Percentiles rank a stretch among this genome's conserved stretches.
These are phyloP conservation scores for Hemileccinum impolitum DNA, from an alignment of 768 basidiomycete genomes.

Conservation along the genomic window DNA sequence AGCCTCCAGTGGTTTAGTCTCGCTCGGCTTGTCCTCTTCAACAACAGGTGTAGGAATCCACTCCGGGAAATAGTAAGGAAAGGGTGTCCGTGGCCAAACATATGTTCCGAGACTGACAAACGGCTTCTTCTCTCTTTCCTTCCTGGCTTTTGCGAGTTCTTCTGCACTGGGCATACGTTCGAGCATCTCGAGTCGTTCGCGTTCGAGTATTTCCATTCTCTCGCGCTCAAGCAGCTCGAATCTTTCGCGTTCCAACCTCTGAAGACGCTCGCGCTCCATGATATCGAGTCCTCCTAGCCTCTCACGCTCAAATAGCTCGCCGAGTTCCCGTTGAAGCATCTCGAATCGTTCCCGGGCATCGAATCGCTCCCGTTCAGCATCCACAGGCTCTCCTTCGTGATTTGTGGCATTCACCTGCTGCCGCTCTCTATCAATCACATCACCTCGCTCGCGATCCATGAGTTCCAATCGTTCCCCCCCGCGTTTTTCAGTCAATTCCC, in stretches of 20 bases:
- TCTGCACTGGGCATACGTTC: slow-evolving; percentile 33
- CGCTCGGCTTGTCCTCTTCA: slow-evolving; percentile 24
- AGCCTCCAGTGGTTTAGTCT: slow-evolving; percentile 15
- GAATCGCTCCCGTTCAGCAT: slow-evolving; percentile 26
- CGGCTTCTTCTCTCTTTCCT: slow-evolving; percentile 28
- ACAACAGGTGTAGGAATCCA: slow-evolving; percentile 28
- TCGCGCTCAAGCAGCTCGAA: slow-evolving; percentile 30
- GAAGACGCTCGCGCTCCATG: slow-evolving; percentile 29
- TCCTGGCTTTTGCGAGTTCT: slow-evolving; percentile 30
- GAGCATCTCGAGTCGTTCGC: slow-evolving; percentile 30
- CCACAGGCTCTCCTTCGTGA: slow-evolving; percentile 22
- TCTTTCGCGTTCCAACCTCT: slow-evolving; percentile 27
- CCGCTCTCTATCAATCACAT: slow-evolving; percentile 1
- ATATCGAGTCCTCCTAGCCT: slow-evolving; percentile 27
- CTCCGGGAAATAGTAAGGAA: slow-evolving; percentile 35
- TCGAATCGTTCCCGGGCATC: slow-evolving; percentile 27
- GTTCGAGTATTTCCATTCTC: slow-evolving; percentile 28
- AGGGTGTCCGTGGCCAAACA: slow-evolving; percentile 30
- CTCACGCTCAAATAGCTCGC: slow-evolving; percentile 29
- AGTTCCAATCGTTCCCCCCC: slow-evolving; percentile 29
- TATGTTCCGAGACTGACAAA: slow-evolving; percentile 29
- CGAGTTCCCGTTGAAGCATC: slow-evolving; percentile 32
- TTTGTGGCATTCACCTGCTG: slow-evolving; percentile 12
- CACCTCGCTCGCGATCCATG: slow-evolving; percentile 19
- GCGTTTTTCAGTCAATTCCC: slow-evolving; percentile 21